Percentiles rank a stretch among this genome's conserved stretches.
Evolutionary conservation across 345 rosid genomes (phyloP).

Genomic region (Brassica incana): DNA sequence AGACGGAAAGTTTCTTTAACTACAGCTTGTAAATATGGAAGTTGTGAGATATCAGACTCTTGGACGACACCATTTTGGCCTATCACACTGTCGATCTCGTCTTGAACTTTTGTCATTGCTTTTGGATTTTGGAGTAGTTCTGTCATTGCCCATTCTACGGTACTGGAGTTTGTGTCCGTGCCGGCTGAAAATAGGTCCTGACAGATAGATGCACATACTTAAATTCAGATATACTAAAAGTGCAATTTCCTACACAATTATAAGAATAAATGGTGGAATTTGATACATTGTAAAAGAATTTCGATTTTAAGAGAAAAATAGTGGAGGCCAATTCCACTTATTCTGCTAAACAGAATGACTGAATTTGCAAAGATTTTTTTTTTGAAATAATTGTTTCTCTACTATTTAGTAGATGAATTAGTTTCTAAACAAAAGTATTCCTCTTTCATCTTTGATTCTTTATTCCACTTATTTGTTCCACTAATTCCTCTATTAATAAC

Average conservation of each 20-base stretch:
- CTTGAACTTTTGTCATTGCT: slow-evolving; percentile 25
- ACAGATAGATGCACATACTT: not conserved
- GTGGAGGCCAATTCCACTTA: not conserved
- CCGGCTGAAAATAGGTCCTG: slow-evolving; percentile 50
- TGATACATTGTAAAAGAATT: not conserved
- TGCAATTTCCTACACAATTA: not conserved
- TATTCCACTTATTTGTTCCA: not conserved
- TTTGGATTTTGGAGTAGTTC: slow-evolving; percentile 29
- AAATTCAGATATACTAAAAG: not conserved
- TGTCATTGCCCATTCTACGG: slow-evolving; percentile 43
- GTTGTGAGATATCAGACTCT: slow-evolving; percentile 35
- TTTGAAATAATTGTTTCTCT: not conserved
- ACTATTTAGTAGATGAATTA: not conserved
- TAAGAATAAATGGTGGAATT: not conserved
- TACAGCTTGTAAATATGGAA: slow-evolving; percentile 44
- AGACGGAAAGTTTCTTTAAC: slow-evolving; percentile 46
- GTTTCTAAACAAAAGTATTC: not conserved
- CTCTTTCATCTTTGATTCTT: not conserved
- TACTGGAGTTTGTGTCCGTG: slow-evolving; percentile 44
- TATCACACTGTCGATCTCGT: slow-evolving; percentile 34
- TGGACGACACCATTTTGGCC: slow-evolving; percentile 31
- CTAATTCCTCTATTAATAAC: not conserved
- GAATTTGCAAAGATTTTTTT: not conserved
- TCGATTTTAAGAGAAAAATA: not conserved
- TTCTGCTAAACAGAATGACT: not conserved